Evolutionary conservation across 2,329 filamentous ascomycete genomes (phyloP).

Genomic region (Trichoderma endophyticum): DNA sequence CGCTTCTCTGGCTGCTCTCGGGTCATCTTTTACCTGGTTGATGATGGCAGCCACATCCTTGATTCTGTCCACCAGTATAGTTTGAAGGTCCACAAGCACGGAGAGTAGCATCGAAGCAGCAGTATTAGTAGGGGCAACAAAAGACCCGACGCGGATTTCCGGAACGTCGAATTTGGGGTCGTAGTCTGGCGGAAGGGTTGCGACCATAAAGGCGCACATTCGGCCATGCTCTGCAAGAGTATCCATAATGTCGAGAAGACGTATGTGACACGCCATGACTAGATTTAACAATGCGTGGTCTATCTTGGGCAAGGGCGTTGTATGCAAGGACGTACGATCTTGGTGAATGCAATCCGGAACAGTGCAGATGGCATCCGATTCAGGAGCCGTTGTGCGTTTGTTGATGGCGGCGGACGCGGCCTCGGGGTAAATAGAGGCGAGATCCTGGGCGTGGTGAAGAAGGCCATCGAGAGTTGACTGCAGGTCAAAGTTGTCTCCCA

Average conservation of each 20-base stretch:
- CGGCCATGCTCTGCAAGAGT: constrained; percentile 31
- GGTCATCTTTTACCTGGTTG: neutral
- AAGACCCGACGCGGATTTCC: constrained; percentile 40
- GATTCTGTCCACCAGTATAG: constrained; percentile 23
- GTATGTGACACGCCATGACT: constrained; percentile 37
- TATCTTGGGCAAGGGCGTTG: constrained; percentile 19
- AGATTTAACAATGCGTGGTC: constrained; percentile 38
- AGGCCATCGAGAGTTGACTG: constrained; percentile 34
- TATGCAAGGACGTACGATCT: constrained; percentile 19
- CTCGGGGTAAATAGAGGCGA: constrained; percentile 36
- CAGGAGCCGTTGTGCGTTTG: constrained; percentile 2
- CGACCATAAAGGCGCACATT: constrained; percentile 32
- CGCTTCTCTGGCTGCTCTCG: constrained; percentile 21
- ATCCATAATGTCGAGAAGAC: constrained; percentile 38
- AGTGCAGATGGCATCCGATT: constrained; percentile 25
- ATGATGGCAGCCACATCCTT: constrained; percentile 21
- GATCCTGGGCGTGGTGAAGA: constrained; percentile 33
- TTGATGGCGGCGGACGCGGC: constrained; percentile 25
- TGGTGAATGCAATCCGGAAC: constrained; percentile 36
- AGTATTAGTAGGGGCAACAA: constrained; percentile 32
- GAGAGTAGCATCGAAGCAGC: constrained; percentile 34
- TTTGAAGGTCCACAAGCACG: constrained; percentile 33
- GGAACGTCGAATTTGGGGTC: constrained; percentile 38
- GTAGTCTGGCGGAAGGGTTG: constrained; percentile 26
- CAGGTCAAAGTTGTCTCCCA: constrained; percentile 27